Percentiles rank a stretch among this genome's conserved stretches.
These are phyloP conservation scores for Stropharia rugosoannulata DNA, from an alignment of 768 basidiomycete genomes.

Conservation along the genomic window DNA sequence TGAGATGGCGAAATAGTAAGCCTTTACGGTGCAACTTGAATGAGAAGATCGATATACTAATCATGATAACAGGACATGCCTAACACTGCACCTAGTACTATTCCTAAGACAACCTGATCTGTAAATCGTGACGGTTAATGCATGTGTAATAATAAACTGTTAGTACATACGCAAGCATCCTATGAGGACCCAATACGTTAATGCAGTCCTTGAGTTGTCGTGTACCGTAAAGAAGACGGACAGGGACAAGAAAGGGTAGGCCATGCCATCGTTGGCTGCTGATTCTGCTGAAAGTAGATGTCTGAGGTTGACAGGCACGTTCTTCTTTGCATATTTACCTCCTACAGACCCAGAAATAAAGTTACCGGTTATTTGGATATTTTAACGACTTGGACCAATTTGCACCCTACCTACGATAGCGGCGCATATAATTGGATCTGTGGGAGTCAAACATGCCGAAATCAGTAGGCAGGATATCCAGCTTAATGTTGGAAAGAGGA, in stretches of 20 bases:
- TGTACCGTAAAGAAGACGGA: conserved; percentile 86
- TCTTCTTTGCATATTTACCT: conserved; percentile 65
- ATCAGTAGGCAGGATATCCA: conserved; percentile 81
- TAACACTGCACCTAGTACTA: conserved; percentile 59
- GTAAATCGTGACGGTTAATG: not conserved
- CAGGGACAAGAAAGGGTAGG: conserved; percentile 88
- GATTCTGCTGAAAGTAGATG: conserved; percentile 86
- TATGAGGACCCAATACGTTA: conserved; percentile 84
- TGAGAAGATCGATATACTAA: not conserved
- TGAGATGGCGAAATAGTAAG: conserved; percentile 63
- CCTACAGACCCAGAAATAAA: conserved; percentile 33
- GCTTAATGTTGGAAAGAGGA: conserved; percentile 68
- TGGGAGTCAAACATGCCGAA: conserved; percentile 89
- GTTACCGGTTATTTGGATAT: not conserved
- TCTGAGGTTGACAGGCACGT: conserved; percentile 76
- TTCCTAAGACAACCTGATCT: conserved; percentile 85
- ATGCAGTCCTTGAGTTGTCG: conserved; percentile 53
- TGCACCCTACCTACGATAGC: conserved; percentile 62
- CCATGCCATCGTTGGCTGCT: conserved; percentile 94
- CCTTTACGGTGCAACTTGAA: conserved; percentile 37
- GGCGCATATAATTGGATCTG: conserved; percentile 92
- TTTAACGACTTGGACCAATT: not conserved
- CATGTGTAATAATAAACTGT: not conserved
- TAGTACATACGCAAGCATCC: conserved; percentile 72
- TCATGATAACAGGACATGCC: conserved; percentile 26